Conservation (phyloP, 805 yeast species). For the Teunomyces atbi region DNA sequence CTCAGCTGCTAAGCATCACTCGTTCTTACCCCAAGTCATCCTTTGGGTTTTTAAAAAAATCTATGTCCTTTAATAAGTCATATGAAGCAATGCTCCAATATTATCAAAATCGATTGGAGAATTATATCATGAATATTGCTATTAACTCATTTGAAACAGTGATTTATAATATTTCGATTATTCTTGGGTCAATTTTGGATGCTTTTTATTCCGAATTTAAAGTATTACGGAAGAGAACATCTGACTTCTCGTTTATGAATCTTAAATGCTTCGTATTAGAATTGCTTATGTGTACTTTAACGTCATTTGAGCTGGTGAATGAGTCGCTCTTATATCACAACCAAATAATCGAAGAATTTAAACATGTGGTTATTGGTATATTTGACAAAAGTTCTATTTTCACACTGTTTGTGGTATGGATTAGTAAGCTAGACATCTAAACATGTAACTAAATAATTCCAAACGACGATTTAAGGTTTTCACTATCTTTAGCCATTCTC, state of each 20-base stretch:
- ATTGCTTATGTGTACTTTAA: neutral
- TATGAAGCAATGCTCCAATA: constrained; percentile 22
- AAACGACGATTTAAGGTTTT: constrained; percentile 55
- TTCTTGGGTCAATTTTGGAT: constrained; percentile 10
- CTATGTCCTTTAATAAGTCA: constrained; percentile 18
- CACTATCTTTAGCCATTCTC: constrained; percentile 66
- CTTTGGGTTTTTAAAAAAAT: constrained; percentile 8
- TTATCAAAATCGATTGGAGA: constrained; percentile 19
- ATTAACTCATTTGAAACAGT: constrained; percentile 12
- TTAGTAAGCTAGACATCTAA: constrained; percentile 3
- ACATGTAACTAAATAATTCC: constrained; percentile 22
- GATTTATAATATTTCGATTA: constrained; percentile 11
- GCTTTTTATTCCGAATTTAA: constrained; percentile 8
- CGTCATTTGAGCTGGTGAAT: neutral
- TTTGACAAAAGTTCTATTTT: neutral
- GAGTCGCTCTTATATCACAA: constrained; percentile 2
- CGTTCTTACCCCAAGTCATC: constrained; percentile 9
- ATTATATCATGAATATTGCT: constrained; percentile 17
- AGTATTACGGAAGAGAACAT: constrained; percentile 6
- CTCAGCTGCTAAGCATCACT: constrained; percentile 18
- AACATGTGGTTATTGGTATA: neutral
- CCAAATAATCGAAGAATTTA: constrained; percentile 9
- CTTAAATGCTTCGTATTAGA: constrained; percentile 2
- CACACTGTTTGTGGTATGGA: constrained; percentile 5
- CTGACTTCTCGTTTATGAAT: neutral